Conservation (phyloP, 179 eudicot genomes). For the Silene coronaria region DNA sequence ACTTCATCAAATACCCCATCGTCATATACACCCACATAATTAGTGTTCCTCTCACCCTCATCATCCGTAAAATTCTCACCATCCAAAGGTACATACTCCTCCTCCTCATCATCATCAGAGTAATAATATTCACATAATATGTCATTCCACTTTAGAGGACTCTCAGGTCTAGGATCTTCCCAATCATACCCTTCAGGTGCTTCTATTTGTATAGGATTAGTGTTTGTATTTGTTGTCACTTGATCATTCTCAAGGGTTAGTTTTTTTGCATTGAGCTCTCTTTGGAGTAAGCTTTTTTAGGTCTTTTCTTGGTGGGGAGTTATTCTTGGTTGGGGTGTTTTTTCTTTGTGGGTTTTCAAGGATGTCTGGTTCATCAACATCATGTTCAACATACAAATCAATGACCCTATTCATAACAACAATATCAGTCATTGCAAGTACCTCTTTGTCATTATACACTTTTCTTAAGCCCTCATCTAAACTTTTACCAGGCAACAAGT, state of each 20-base stretch:
- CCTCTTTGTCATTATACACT: not conserved
- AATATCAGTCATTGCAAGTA: not conserved
- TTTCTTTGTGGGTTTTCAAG: not conserved
- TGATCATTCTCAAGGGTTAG: not conserved
- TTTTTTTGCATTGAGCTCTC: not conserved
- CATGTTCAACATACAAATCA: not conserved
- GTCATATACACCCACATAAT: not conserved
- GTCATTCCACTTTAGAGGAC: not conserved
- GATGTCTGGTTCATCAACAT: not conserved
- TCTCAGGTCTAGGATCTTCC: not conserved
- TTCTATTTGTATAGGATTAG: not conserved
- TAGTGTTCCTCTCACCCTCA: not conserved
- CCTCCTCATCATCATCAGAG: not conserved
- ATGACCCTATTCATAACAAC: not conserved
- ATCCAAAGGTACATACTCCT: not conserved
- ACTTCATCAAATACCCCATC: not conserved
- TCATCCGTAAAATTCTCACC: not conserved
- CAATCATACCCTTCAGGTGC: not conserved
- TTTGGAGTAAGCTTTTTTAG: not conserved
- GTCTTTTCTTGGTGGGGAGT: not conserved
- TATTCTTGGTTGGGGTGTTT: not conserved
- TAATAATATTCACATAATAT: not conserved
- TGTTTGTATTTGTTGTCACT: not conserved
- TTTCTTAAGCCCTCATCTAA: not conserved
- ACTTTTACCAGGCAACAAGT: not conserved